Evolutionary conservation across 345 rosid genomes (phyloP).

Genomic region (Pugionium dolabratum): DNA sequence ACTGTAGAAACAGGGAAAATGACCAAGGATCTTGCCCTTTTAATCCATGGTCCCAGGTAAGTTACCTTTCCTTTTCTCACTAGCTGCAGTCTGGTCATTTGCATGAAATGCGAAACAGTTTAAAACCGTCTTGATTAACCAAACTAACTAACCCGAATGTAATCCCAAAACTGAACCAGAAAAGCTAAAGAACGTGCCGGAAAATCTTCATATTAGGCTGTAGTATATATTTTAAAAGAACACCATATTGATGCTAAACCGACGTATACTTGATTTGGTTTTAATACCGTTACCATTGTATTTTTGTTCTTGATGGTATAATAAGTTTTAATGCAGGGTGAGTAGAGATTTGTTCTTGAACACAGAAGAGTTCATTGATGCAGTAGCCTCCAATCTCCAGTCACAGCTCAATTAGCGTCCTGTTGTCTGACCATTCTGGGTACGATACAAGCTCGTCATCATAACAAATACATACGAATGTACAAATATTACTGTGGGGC

Average conservation of each 20-base stretch:
- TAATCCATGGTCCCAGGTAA: constrained; percentile 82
- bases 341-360: constrained; percentile 65
- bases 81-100: constrained; percentile 20
- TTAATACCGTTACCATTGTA: neutral
- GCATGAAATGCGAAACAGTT: constrained; percentile 12
- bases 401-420: constrained; percentile 54
- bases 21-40: constrained; percentile 96
- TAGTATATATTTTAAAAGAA: neutral
- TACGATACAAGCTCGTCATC: constrained; percentile 5
- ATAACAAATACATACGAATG: neutral
- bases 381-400: constrained; percentile 63
- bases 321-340: constrained; percentile 52
- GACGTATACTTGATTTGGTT: neutral
- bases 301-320: neutral
- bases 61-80: constrained; percentile 28
- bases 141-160: neutral
- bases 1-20: constrained; percentile 87
- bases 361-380: constrained; percentile 87
- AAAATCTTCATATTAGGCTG: neutral
- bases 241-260: neutral
- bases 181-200: constrained; percentile 4
- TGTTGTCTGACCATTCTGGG: constrained; percentile 36
- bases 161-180: neutral
- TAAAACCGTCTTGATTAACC: neutral
- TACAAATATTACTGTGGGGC: too few species aligned